Percentiles rank a stretch among this genome's conserved stretches.
Conservation (phyloP, 495 filamentous ascomycete genomes). For the Friedmanniomyces endolithicus region DNA sequence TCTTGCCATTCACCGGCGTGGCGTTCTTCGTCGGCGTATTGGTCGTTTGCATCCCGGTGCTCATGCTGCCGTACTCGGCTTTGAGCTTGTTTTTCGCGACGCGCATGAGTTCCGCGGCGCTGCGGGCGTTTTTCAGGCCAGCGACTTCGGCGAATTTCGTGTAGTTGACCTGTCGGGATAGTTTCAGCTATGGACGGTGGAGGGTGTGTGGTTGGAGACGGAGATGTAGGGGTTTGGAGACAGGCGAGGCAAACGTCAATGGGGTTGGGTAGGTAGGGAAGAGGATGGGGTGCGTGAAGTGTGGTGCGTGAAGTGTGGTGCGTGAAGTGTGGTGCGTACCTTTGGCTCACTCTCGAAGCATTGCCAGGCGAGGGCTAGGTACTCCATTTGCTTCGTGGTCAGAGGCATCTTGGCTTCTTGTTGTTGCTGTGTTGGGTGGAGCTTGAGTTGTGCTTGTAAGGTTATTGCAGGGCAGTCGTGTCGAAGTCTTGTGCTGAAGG, state of each 20-base stretch:
- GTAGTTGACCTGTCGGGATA: constrained; percentile 16
- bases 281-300: no score
- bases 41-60: not conserved
- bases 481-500: not conserved
- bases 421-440: not conserved
- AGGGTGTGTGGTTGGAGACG: not conserved
- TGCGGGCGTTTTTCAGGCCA: constrained; percentile 2
- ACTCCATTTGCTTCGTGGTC: constrained; percentile 8
- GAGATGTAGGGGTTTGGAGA: not conserved
- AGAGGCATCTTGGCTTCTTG: constrained; percentile 9
- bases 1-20: not conserved
- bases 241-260: not conserved
- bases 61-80: constrained; percentile 5
- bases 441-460: not conserved
- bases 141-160: constrained; percentile 9
- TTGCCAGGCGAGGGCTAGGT: constrained; percentile 7
- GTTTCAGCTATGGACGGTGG: not conserved
- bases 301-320: no score
- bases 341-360: constrained; percentile 16
- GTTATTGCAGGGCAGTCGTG: not conserved
- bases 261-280: not conserved
- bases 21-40: not conserved
- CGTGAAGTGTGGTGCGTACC: not conserved
- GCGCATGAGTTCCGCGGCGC: constrained; percentile 12
- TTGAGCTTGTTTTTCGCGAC: constrained; percentile 15